Evolutionary conservation across 2,329 filamentous ascomycete genomes (phyloP), one percentile per base, ranked within the genome.

Genomic region (Biscogniauxia marginata): DNA sequence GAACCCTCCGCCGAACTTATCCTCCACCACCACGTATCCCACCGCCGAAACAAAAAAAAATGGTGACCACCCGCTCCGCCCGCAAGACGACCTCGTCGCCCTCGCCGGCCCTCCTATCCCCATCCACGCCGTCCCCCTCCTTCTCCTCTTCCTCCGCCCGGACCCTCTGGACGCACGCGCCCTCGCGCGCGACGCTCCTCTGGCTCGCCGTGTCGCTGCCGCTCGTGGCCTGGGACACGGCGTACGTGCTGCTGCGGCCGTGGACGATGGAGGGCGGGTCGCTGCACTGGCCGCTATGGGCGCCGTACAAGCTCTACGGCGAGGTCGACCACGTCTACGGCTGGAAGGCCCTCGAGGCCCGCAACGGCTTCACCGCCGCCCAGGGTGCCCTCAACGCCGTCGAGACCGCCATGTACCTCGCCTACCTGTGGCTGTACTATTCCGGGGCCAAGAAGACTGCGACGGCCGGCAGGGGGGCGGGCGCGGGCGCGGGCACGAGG

Each of bases 241-340:
- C 79, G 56, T 96, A 96, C 76, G 85, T 96, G 43, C 78, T 96
- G 48, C 77, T 90, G 53, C 89, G 92, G 19, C 92, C 92, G 24
- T 84, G 87, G 72, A 89, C 86, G 55, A 95, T 96, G 89, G 84
- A 87, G 0, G 90, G 90, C 63, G 91, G 91, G 16, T 74, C 73
- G 48, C 77, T 88, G 52, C 90, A 96, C 75, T 78, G 75, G 76
- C 89, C 89, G 1, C 66, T 96, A 45, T 96, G 84, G 82, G 76
- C 75, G 24, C 91, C 90, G 0, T 96, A 96, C 75, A 84, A 82
- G 67, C 83, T 96, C 1, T 96, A 96, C 75, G 90, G 88, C 55
- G 77, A 80, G 50, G 79, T 96, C 63, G 92, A 96, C 74, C 79
- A 92, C 71, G 79, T 93, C 25, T 96, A 96, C 75, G 91, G 91